Conservation (phyloP, 106 monocot species). For the Gastrodia elata region DNA sequence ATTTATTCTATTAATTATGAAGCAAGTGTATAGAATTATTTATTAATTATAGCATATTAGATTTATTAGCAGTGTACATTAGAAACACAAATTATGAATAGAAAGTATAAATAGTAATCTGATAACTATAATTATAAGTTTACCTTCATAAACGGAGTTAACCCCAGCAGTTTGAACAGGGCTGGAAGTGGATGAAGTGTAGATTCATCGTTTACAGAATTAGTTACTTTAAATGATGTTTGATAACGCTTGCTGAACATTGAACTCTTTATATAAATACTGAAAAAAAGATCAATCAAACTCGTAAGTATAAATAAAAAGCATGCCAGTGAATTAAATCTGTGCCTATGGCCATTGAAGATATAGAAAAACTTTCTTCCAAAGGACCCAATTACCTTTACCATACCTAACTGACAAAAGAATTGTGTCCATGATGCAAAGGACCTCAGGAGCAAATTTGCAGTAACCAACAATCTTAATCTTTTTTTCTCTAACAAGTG, state of each 20-base stretch:
- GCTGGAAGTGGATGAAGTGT: slow-evolving; percentile 59
- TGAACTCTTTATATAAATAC: slow-evolving; percentile 67
- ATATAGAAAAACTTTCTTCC: not conserved
- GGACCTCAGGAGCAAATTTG: slow-evolving; percentile 49
- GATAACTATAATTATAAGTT: not conserved
- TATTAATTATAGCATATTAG: not conserved
- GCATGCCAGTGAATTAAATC: not conserved
- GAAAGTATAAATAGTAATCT: not conserved
- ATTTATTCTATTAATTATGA: not conserved
- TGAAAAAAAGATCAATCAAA: slow-evolving; percentile 17
- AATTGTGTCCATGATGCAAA: slow-evolving; percentile 77
- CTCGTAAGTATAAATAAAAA: not conserved
- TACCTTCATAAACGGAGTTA: slow-evolving; percentile 75
- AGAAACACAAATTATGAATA: not conserved
- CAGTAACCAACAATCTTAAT: slow-evolving; percentile 52
- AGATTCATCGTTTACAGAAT: slow-evolving; percentile 30
- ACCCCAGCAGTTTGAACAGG: slow-evolving; percentile 67
- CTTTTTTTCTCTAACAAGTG: slow-evolving; percentile 54
- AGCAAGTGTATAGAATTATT: not conserved
- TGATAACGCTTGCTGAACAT: slow-evolving; percentile 39
- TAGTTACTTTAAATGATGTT: slow-evolving; percentile 29
- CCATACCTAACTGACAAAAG: slow-evolving; percentile 67
- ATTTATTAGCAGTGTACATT: not conserved
- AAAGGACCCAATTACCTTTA: slow-evolving; percentile 9
- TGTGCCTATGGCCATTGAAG: not conserved